Percentiles rank a stretch among this genome's conserved stretches.
Evolutionary conservation across 257 asterid genomes (phyloP).

Genomic region (Fraxinus pennsylvanica): DNA sequence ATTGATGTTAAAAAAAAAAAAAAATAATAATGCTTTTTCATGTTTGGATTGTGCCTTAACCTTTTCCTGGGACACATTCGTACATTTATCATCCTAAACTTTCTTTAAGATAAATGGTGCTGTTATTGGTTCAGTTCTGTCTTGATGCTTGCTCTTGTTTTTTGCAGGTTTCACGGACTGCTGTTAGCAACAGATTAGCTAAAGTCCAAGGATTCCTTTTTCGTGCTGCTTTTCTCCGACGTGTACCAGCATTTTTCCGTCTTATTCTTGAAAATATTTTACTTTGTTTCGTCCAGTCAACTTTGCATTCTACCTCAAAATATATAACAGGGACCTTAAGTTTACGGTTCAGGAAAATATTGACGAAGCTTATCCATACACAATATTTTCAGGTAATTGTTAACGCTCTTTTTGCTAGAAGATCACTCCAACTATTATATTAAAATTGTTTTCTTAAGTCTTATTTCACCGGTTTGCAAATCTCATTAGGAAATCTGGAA

Average conservation of each 20-base stretch:
- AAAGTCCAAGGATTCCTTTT: slow-evolving; percentile 98
- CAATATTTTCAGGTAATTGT: slow-evolving; percentile 89
- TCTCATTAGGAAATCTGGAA: neutral
- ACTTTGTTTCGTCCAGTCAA: slow-evolving; percentile 88
- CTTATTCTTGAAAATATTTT: slow-evolving; percentile 87
- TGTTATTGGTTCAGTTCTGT: slow-evolving; percentile 13
- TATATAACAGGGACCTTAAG: slow-evolving; percentile 90
- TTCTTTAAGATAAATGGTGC: neutral
- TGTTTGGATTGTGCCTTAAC: slow-evolving; percentile 7
- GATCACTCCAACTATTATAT: slow-evolving; percentile 9
- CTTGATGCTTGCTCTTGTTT: slow-evolving; percentile 21
- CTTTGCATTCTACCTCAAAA: slow-evolving; percentile 88
- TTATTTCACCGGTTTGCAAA: neutral
- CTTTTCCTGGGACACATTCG: neutral
- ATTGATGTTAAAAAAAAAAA: neutral
- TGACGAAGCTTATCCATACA: slow-evolving; percentile 84
- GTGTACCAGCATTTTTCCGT: slow-evolving; percentile 84
- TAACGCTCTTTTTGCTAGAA: slow-evolving; percentile 26
- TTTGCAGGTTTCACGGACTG: slow-evolving; percentile 82
- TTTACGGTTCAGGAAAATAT: slow-evolving; percentile 77
- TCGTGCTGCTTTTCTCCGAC: slow-evolving; percentile 97
- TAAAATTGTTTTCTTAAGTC: neutral
- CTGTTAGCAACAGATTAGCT: slow-evolving; percentile 95
- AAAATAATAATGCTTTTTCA: neutral
- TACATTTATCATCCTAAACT: neutral